These are phyloP conservation scores for Lactarius hatsudake DNA, from an alignment of 768 basidiomycete species.

Conservation along the genomic window DNA sequence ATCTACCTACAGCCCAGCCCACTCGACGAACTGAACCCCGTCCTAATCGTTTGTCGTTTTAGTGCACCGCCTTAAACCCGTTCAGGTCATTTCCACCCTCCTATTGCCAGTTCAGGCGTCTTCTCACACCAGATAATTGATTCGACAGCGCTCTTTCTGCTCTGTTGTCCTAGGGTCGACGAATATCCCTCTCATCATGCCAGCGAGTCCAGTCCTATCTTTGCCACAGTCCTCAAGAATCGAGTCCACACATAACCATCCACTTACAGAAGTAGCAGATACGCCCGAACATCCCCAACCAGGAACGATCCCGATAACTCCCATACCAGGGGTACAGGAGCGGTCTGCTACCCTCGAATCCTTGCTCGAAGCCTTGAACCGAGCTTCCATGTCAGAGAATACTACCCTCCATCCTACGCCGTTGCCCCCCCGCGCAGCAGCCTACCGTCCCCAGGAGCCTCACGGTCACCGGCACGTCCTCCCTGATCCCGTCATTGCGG, in stretches of 20 bases:
- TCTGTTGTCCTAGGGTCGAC: background rate
- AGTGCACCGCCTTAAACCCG: background rate
- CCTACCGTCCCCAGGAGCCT: background rate
- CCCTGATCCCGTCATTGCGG: conserved; percentile 3
- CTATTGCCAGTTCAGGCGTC: background rate
- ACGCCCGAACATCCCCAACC: conserved; percentile 9
- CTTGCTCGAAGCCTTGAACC: conserved; percentile 9
- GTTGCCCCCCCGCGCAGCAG: background rate
- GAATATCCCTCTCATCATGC: conserved; percentile 3
- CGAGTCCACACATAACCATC: conserved; percentile 5
- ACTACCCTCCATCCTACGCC: background rate
- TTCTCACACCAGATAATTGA: background rate
- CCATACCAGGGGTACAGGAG: background rate
- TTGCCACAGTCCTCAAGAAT: background rate
- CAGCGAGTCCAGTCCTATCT: background rate
- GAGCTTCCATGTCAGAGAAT: conserved; percentile 9
- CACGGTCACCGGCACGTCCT: background rate
- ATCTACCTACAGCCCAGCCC: background rate
- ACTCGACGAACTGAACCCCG: conserved; percentile 1
- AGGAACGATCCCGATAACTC: background rate
- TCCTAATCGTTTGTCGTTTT: background rate
- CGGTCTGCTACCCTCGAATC: conserved; percentile 6
- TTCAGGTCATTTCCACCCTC: background rate
- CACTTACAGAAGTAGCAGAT: background rate
- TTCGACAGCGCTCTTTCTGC: background rate